Percentiles rank a stretch among this genome's conserved stretches.
These are phyloP conservation scores for Tausonia pullulans DNA, from an alignment of 1,284 basidiomycete genomes.

Conservation along the genomic window DNA sequence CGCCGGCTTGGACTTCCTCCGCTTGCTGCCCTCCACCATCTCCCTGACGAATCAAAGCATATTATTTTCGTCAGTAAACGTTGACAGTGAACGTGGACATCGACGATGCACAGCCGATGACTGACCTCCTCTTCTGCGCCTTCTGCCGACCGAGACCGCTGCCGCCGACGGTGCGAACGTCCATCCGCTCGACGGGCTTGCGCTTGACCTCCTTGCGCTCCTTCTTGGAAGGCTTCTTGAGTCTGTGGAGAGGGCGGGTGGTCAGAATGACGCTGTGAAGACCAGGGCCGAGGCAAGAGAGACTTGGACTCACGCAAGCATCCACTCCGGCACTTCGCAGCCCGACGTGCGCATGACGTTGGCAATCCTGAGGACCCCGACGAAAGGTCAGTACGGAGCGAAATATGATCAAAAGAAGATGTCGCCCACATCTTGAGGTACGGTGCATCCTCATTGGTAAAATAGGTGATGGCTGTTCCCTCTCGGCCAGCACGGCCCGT, in stretches of 20 bases:
- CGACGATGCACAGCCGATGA: not conserved
- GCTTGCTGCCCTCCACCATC: conserved; percentile 35
- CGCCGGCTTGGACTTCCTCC: conserved; percentile 22
- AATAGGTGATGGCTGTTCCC: conserved; percentile 89
- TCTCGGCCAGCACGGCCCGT: conserved; percentile 86
- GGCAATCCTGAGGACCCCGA: conserved; percentile 58
- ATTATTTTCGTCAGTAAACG: not conserved
- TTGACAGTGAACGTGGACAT: not conserved
- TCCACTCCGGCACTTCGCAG: conserved; percentile 81
- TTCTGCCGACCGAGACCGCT: conserved; percentile 54
- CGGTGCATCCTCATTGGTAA: conserved; percentile 84
- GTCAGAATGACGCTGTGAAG: not conserved
- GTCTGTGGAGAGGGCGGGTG: conserved; percentile 40
- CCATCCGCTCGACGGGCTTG: conserved; percentile 57
- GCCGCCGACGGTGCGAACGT: conserved; percentile 59
- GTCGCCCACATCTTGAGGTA: conserved; percentile 69
- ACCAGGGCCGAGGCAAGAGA: not conserved
- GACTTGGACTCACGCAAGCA: conserved; percentile 36
- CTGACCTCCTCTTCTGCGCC: conserved; percentile 59
- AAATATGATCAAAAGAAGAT: not conserved
- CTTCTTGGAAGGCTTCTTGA: conserved; percentile 67
- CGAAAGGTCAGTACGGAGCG: not conserved
- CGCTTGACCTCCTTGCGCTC: conserved; percentile 74
- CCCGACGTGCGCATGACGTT: conserved; percentile 88
- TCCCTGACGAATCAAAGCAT: conserved; percentile 10